Conservation (phyloP, 345 rosid species). For the Hibiscus tridactylites region DNA sequence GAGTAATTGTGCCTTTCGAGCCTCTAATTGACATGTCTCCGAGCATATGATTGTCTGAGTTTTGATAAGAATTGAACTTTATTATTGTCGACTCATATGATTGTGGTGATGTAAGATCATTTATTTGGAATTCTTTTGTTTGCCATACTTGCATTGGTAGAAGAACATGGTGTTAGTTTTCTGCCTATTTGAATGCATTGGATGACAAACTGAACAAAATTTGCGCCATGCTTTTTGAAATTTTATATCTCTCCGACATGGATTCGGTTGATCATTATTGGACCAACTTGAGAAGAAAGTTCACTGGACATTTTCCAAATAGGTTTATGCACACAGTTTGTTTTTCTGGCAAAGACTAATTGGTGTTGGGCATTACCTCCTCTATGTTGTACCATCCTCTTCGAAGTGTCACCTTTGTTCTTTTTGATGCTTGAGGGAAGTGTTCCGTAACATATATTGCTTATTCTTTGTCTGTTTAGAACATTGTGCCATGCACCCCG, state of each 20-base stretch:
- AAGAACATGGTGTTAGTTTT: not conserved
- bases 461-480: not conserved
- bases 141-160: not conserved
- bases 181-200: not conserved
- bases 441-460: not conserved
- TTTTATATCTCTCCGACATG: not conserved
- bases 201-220: not conserved
- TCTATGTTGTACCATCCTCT: not conserved
- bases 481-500: not conserved
- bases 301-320: not conserved
- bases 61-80: not conserved
- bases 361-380: not conserved
- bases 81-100: not conserved
- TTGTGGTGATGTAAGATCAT: not conserved
- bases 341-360: not conserved
- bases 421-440: not conserved
- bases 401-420: not conserved
- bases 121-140: not conserved
- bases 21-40: not conserved
- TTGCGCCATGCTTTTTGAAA: not conserved
- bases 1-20: not conserved
- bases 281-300: not conserved
- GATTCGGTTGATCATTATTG: not conserved
- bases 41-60: not conserved
- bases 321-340: not conserved